Conservation (phyloP, 2,329 filamentous ascomycete genomes). For the Pseudocercospora fuligena region DNA sequence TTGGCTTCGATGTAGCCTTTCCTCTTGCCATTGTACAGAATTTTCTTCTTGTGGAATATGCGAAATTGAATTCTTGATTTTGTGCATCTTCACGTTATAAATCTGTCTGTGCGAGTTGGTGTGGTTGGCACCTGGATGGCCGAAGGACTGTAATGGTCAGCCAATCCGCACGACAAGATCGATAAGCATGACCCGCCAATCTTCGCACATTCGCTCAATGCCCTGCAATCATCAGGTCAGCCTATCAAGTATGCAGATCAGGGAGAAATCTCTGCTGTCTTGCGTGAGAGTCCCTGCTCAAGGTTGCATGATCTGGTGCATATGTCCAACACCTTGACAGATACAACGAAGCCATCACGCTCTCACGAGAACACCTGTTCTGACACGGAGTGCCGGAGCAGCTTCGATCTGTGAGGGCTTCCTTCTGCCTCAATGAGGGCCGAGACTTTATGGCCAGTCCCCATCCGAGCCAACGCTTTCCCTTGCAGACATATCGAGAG, state of each 20-base stretch:
- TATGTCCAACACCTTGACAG: not conserved
- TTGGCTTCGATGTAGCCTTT: conserved; percentile 23
- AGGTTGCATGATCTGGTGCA: not conserved
- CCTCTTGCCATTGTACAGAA: conserved; percentile 25
- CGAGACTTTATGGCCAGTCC: too few species aligned
- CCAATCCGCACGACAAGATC: conserved; percentile 12
- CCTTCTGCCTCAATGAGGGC: too few species aligned
- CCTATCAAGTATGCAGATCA: not conserved
- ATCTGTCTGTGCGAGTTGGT: conserved; percentile 12
- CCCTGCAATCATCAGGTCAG: not conserved
- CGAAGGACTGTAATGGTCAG: conserved; percentile 22
- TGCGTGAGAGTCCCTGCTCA: not conserved
- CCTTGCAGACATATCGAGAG: too few species aligned
- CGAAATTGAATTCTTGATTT: not conserved
- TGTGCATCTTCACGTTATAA: conserved; percentile 3
- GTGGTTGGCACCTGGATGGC: conserved; percentile 20
- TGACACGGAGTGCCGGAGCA: not conserved
- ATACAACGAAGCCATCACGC: not conserved
- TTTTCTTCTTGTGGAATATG: not conserved
- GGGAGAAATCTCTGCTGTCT: not conserved
- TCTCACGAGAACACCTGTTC: too few species aligned
- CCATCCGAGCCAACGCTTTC: too few species aligned
- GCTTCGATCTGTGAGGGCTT: too few species aligned
- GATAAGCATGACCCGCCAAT: conserved; percentile 7
- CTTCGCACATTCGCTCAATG: not conserved